phyloP scores from a whole-genome alignment of 768 basidiomycete genomes.

The Hydnomerulius pinastri region DNA sequence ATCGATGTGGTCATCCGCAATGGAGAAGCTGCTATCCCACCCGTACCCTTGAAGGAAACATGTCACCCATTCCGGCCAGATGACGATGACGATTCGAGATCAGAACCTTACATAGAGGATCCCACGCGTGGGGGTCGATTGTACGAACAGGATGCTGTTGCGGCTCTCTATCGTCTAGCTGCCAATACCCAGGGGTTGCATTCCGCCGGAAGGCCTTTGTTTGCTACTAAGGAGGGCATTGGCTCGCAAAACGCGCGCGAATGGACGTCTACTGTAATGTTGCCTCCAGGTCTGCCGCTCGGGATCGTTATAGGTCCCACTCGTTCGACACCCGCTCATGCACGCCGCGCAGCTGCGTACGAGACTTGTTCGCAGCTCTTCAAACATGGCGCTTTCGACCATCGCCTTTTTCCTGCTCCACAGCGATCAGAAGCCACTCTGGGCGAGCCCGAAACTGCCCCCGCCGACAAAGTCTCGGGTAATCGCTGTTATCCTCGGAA shows the following conservation, averaged over 20 bases:
- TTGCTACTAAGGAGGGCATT: constrained; percentile 25
- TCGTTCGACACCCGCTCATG: constrained; percentile 48
- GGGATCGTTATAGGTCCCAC: constrained; percentile 45
- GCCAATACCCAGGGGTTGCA: constrained; percentile 20
- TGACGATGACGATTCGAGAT: constrained; percentile 37
- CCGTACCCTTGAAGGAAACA: constrained; percentile 41
- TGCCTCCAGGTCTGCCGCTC: constrained; percentile 46
- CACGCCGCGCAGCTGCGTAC: constrained; percentile 62
- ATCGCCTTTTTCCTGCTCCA: constrained; percentile 40
- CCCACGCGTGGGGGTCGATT: constrained; percentile 64
- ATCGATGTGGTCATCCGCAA: constrained; percentile 42
- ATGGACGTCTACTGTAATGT: constrained; percentile 51
- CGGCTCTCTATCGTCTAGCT: constrained; percentile 55
- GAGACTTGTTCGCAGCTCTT: constrained; percentile 53
- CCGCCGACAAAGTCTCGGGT: constrained; percentile 37
- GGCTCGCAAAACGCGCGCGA: constrained; percentile 16
- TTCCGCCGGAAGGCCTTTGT: constrained; percentile 14
- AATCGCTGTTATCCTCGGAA: constrained; percentile 59
- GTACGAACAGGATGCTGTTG: constrained; percentile 56
- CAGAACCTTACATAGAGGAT: constrained; percentile 50
- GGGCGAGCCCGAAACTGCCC: constrained; percentile 8
- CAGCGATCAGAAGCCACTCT: constrained; percentile 3
- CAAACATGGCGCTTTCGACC: constrained; percentile 52
- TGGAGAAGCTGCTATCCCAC: constrained; percentile 43
- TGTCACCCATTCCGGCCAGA: constrained; percentile 47